These are phyloP conservation scores for Auricularia cornea DNA, from an alignment of 768 basidiomycete genomes.

Conservation along the genomic window DNA sequence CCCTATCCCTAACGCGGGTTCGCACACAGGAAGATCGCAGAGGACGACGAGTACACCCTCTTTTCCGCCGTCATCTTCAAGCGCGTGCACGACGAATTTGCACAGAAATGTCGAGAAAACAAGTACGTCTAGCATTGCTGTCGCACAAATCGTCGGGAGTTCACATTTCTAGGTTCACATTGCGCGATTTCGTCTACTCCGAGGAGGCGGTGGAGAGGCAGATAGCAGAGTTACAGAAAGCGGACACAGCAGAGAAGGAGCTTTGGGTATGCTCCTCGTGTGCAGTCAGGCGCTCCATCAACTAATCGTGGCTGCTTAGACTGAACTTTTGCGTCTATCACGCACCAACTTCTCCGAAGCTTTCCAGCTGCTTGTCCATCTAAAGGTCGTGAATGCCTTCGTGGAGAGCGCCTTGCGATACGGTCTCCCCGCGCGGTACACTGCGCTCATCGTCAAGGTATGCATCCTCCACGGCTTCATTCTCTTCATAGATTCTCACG, in stretches of 20 bases:
- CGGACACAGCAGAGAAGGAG: conserved; percentile 86
- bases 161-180: conserved; percentile 58
- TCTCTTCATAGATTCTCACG: neutral
- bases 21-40: conserved; percentile 51
- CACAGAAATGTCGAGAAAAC: conserved; percentile 89
- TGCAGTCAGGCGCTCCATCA: neutral
- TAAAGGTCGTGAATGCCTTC: conserved; percentile 86
- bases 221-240: conserved; percentile 67
- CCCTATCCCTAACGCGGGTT: conserved; percentile 7
- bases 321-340: conserved; percentile 81
- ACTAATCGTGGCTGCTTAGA: conserved; percentile 37
- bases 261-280: conserved; percentile 68
- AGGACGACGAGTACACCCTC: conserved; percentile 84
- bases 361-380: conserved; percentile 86
- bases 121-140: conserved; percentile 47
- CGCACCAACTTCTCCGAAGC: conserved; percentile 97
- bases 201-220: conserved; percentile 76
- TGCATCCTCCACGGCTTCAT: neutral
- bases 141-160: conserved; percentile 2
- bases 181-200: conserved; percentile 90
- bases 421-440: conserved; percentile 87
- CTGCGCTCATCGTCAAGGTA: conserved; percentile 75
- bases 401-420: conserved; percentile 94
- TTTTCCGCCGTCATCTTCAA: conserved; percentile 85
- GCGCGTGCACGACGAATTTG: conserved; percentile 84